phyloP scores from a whole-genome alignment of 257 asterid species.

The Plantago elongata region DNA sequence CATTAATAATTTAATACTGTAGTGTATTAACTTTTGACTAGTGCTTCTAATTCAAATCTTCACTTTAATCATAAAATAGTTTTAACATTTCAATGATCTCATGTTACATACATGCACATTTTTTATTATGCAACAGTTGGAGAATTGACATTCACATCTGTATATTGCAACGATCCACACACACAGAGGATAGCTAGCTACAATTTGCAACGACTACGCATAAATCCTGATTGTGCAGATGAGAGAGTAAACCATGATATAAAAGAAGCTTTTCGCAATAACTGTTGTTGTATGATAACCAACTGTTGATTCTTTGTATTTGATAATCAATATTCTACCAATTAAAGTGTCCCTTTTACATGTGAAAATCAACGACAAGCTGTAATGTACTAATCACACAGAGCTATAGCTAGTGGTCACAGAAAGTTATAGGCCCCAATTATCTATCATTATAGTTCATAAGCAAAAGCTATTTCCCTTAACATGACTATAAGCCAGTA shows the following conservation, averaged over 20 bases:
- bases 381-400: conserved; percentile 12
- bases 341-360: not conserved
- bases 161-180: not conserved
- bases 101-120: no score
- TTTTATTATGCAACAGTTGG: not conserved
- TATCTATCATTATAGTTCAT: conserved; percentile 5
- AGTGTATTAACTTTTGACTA: not conserved
- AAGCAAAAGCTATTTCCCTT: not conserved
- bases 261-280: not conserved
- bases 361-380: conserved; percentile 8
- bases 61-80: no score
- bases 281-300: not conserved
- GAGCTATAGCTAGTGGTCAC: conserved; percentile 6
- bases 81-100: no score
- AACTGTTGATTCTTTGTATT: not conserved
- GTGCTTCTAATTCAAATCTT: no score
- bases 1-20: no score
- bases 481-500: conserved; percentile 8
- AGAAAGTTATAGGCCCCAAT: conserved; percentile 11
- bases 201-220: conserved; percentile 2
- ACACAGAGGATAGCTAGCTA: not conserved
- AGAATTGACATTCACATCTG: not conserved
- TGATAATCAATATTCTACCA: conserved; percentile 3
- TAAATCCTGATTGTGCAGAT: not conserved
- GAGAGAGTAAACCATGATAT: not conserved